Conservation (phyloP, 352 stramenopile genomes). For the Nothophytophthora sp. region DNA sequence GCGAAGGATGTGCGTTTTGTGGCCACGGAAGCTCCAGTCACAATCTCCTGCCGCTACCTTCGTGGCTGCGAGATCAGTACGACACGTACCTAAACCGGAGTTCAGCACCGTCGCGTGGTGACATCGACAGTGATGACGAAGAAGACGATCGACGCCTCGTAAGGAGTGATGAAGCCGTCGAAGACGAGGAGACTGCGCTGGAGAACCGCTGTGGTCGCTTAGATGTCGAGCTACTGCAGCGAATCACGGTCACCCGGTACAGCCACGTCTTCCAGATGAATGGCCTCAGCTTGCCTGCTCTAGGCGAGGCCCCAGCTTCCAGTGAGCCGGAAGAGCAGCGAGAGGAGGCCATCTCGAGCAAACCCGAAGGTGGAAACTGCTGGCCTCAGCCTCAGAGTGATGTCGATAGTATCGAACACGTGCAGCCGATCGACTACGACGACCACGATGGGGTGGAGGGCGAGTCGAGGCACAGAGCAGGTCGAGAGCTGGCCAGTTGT, state of each 20-base stretch:
- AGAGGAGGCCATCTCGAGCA: too few relatives aligned
- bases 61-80: conserved; percentile 75
- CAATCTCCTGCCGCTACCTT: conserved; percentile 42
- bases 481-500: conserved; percentile 12
- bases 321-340: background rate
- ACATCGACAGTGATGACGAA: conserved; percentile 18
- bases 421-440: too few relatives aligned
- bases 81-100: conserved; percentile 44
- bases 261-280: conserved; percentile 17
- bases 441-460: too few relatives aligned
- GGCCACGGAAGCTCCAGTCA: conserved; percentile 33
- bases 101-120: background rate
- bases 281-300: conserved; percentile 7
- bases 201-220: conserved; percentile 28
- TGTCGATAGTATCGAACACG: too few relatives aligned
- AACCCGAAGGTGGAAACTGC: too few relatives aligned
- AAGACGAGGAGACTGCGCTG: conserved; percentile 29
- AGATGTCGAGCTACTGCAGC: conserved; percentile 10
- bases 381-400: too few relatives aligned
- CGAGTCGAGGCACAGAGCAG: too few relatives aligned
- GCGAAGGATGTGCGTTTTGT: conserved; percentile 46
- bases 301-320: too few relatives aligned
- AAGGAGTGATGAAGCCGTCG: too few relatives aligned
- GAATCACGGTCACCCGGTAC: conserved; percentile 22
- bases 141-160: conserved; percentile 2